These are phyloP conservation scores for Podosphaera fusca DNA, from an alignment of 2,329 filamentous ascomycete genomes.

Conservation along the genomic window DNA sequence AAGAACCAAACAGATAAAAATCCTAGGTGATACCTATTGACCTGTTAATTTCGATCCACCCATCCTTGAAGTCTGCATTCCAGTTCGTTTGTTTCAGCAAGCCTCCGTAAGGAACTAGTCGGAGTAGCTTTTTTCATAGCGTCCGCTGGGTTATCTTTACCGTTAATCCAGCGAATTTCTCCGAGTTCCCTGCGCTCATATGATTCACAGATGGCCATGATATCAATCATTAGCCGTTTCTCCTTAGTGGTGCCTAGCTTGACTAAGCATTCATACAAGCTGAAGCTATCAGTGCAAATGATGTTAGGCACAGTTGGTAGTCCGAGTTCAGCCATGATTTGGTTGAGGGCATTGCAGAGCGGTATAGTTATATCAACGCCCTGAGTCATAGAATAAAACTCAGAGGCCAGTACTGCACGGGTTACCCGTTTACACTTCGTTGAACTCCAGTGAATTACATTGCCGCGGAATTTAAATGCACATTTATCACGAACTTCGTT, in stretches of 20 bases:
- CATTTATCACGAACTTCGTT: neutral
- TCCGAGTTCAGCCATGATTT: neutral
- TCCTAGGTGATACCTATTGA: too few species aligned
- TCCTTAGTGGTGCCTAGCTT: too few species aligned
- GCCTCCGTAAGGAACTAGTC: neutral
- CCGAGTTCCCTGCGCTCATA: neutral
- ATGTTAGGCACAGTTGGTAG: neutral
- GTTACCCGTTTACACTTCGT: neutral
- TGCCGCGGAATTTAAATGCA: neutral
- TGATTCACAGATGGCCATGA: neutral
- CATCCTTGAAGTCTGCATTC: neutral
- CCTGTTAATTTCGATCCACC: neutral
- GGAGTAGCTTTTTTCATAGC: neutral
- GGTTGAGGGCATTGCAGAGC: neutral
- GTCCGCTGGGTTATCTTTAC: neutral
- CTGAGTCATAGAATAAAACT: neutral
- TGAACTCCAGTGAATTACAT: neutral
- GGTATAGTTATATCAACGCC: neutral
- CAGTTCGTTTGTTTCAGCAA: too few species aligned
- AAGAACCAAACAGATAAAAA: too few species aligned
- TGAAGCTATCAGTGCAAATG: neutral
- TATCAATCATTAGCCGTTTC: neutral
- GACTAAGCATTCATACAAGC: too few species aligned
- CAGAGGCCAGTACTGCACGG: neutral
- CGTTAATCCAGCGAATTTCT: neutral